Base-by-base conservation (phyloP, 1,284 basidiomycete genomes). In the Hemileia vastatrix region DNA sequence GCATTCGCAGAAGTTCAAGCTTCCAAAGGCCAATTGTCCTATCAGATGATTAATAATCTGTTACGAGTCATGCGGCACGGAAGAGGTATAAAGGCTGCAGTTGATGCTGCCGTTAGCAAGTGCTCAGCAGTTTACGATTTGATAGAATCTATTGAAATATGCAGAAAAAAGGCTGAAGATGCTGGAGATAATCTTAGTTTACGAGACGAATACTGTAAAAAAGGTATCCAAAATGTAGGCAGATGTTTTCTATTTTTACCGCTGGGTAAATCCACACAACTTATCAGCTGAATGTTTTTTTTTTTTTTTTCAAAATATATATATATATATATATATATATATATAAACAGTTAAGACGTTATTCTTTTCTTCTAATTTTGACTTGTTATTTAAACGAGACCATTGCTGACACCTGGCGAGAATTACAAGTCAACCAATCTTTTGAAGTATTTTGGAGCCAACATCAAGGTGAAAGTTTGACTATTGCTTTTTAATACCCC, bases 41-140 rank as follows among this genome's bases (percentile, higher is more conserved):
- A 62, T 48, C 80, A 95, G 85, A 88, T 82, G 78, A 82, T 83
- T 74, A 83, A 83, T 73, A 80, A 79, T 63, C 77, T 96, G 15
- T 80, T 98, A 24, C 85, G 95, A 24, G 91, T 97, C n/a, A 84
- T 97, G 56, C 84, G 90, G 50, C 87, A 87, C 71, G 94, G 95
- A 0, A 82, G 88, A 9, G 83, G 84, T 21, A 89, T 96, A 27
- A 98, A 97, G 78, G 81, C 67, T 47, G 67, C 71, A 52, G 73
- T 77, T 3, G 77, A 76, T 54, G 64, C 67, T 2, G 70, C 69
- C 49, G 68, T 72, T 23, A 70, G 70, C 56, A 62, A 67, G 56
- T 71, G 71, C 53, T 67, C 64, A 19, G 40, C 54, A 36, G 66
- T 73, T 21, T 67, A 68, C 47, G 76, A 76, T 60, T 65, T 76